A percentile compares a stretch with the other conserved stretches of the same genome.
phyloP scores from a whole-genome alignment of 1,284 basidiomycete species.

The Hypsizygus ulmarius region DNA sequence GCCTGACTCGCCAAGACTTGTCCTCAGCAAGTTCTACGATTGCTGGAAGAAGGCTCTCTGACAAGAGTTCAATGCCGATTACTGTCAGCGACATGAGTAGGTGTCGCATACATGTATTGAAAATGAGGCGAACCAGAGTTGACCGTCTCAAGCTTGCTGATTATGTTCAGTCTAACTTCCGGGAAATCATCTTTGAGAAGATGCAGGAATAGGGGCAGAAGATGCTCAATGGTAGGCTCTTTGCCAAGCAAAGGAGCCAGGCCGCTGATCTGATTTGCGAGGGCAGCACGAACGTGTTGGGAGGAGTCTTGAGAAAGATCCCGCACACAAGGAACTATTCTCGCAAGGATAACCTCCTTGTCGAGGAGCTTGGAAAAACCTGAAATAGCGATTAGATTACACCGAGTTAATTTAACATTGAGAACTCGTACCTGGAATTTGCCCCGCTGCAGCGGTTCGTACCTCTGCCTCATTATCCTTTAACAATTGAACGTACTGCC shows the following conservation, averaged over 20 bases:
- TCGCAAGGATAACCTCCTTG: constrained; percentile 90
- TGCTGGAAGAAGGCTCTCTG: constrained; percentile 94
- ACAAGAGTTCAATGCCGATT: constrained; percentile 95
- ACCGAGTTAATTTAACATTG: not conserved
- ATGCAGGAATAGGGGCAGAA: constrained; percentile 96
- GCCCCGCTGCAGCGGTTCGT: constrained; percentile 91
- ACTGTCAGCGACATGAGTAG: constrained; percentile 47
- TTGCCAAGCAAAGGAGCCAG: constrained; percentile 94
- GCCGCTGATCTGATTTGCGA: constrained; percentile 97
- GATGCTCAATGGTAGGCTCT: constrained; percentile 93
- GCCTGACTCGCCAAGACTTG: constrained; percentile 99
- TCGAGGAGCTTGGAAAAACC: constrained; percentile 96
- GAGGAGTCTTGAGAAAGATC: constrained; percentile 93
- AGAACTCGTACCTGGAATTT: constrained; percentile 80
- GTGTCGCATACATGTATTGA: not conserved
- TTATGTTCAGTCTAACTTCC: constrained; percentile 97
- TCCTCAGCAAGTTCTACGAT: constrained; percentile 99
- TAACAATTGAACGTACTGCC: constrained; percentile 90
- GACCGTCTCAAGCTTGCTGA: constrained; percentile 97
- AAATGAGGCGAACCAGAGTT: constrained; percentile 68
- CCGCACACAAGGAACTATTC: constrained; percentile 94
- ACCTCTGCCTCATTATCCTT: constrained; percentile 99
- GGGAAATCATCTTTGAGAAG: constrained; percentile 99
- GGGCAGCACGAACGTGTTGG: constrained; percentile 95
- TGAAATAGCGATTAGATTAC: constrained; percentile 30